Conservation (phyloP, 176 grass and related monocot species). For the Otatea glauca region DNA sequence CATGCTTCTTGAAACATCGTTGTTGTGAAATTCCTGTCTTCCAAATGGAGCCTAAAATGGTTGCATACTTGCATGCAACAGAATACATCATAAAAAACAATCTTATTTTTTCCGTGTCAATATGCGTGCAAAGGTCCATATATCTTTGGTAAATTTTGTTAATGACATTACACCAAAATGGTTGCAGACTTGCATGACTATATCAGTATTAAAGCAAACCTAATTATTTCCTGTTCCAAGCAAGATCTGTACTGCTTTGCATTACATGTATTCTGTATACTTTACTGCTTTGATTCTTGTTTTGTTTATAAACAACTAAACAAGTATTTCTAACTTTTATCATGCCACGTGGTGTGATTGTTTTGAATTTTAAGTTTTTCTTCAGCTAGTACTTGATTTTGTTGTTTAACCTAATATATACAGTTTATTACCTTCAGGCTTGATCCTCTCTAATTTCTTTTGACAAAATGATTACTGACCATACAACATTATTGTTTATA, state of each 20-base stretch:
- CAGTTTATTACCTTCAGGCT: slow-evolving; percentile 10
- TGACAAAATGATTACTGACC: slow-evolving; percentile 2
- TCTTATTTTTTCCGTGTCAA: background rate
- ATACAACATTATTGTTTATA: slow-evolving; percentile 9
- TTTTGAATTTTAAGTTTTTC: background rate
- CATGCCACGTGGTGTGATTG: no score
- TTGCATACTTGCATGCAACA: background rate
- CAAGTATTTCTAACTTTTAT: no score
- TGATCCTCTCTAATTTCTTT: slow-evolving; percentile 11
- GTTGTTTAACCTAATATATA: slow-evolving; percentile 16
- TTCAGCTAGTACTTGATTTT: slow-evolving; percentile 12
- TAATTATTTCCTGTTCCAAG: slow-evolving; percentile 7
- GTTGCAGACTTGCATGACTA: background rate
- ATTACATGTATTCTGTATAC: slow-evolving; percentile 11
- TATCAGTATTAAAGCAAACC: slow-evolving; percentile 14
- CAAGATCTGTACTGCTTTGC: background rate
- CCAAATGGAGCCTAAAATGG: background rate
- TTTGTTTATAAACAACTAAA: no score
- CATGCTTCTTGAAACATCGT: no score
- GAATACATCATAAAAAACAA: slow-evolving; percentile 1
- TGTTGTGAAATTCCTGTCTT: background rate
- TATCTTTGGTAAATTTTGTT: background rate
- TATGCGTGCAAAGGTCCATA: background rate
- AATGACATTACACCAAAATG: background rate
- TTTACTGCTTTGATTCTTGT: background rate